Evolutionary conservation across 2,329 filamentous ascomycete genomes (phyloP), one percentile per base, ranked within the genome.

Genomic region (Fusarium sp.): DNA sequence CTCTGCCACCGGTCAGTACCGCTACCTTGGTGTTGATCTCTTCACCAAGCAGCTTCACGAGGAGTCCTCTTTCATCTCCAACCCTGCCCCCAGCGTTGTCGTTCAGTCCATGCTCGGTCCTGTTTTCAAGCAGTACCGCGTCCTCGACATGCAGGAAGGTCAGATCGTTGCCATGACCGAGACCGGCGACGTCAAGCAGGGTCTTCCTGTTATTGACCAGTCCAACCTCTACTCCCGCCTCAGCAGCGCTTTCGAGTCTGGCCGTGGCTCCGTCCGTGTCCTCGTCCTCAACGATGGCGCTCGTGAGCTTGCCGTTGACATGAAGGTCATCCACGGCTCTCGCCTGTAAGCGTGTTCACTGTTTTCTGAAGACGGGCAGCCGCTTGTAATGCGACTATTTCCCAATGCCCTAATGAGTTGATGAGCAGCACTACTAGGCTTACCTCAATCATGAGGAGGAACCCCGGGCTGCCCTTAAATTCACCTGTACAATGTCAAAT

Each of bases 61-160:
- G 88, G 96, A 99, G 92, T 97, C 94, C 63, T 95, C 92, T 79
- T 98, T 97, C 87, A 91, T 98, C 86, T 95, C 93, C 85, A 97
- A 97, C 92, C 96, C 96, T 74, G 93, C 93, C 75, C 95, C 95
- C 77, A 97, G 93, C 77, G 96, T 99, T 69, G 91, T 98, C 73
- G 95, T 99, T 80, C 96, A 99, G 92, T 98, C 95, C 87, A 98
- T 99, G 94, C 93, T 97, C 76, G 96, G 95, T 78, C 96, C 96
- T 73, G 91, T 98, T 87, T 98, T 98, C 94, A 98, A 98, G 94
- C 96, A 98, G 90, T 99, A 99, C 92, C 95, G 96, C 81, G 95
- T 99, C 82, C 92, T 99, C 71, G 96, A 99, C 88, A 92, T 99
- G 76, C 91, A 94, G 83, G 93, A 97, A 75, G 95, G 89, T 78